Evolutionary conservation across 2,329 filamentous ascomycete genomes (phyloP), one percentile per base, ranked within the genome.

Genomic region (Penicillium sp.): DNA sequence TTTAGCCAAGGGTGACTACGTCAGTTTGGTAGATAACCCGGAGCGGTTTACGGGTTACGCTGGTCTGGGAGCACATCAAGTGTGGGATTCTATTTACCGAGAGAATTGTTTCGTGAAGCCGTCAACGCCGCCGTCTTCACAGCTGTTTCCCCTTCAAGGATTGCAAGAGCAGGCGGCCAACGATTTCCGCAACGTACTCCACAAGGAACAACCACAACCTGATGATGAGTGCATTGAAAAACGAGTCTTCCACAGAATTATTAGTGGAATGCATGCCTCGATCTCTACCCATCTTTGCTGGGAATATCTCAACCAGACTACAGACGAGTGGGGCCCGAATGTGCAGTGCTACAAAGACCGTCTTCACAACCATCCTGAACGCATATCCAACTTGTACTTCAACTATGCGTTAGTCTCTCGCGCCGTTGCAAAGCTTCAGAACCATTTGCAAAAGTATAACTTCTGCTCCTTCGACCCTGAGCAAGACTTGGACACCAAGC

Each of bases 181-280:
- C 60, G 83, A 85, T 64, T 79, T 88, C 64, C 80, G 80, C 30
- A 83, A 81, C 61, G 80, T 87, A 42, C 78, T 88, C 59, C 75
- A 78, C 59, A 70, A 74, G 59, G 73, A 77, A 24, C 52, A 43
- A 52, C 66, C 69, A 40, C 45, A 48, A 30, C 52, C 66, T 48
- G 91, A 96, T 63, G 92, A 97, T 64, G 90, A 96, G 68, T 99
- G 94, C 67, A 77, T 99, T 23, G 94, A 99, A 79, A 97, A 99
- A 81, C 88, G 94, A n/a, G 94, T 97, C 38, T 99, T 99, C 72
- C 94, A 97, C 75, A 84, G 92, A 6, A 86, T 99, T 61, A 85
- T 99, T 60, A 96, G 91, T 52, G 94, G 94, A 45, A 97, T 99
- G 94, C 94, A 99, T 73, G 91, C 94, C 16, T 96, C 92, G 62